Evolutionary conservation across 176 grass and related monocot species (phyloP).

Genomic region (Olyra latifolia): DNA sequence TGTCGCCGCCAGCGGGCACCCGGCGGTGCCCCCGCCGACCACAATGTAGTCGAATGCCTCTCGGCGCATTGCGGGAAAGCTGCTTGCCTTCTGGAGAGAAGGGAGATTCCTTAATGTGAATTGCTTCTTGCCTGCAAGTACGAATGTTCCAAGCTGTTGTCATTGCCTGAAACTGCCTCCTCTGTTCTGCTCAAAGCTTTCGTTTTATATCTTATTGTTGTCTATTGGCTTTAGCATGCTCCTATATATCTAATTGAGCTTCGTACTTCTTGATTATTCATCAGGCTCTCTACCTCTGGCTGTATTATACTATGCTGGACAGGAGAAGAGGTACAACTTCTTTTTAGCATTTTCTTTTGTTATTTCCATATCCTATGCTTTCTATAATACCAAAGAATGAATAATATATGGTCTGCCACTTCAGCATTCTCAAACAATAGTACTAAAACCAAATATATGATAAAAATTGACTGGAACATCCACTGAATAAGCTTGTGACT

Average conservation of each 20-base stretch:
- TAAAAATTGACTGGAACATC: neutral
- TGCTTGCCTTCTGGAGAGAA: slow-evolving; percentile 60
- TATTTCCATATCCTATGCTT: slow-evolving; percentile 15
- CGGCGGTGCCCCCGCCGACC: slow-evolving; percentile 70
- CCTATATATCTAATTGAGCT: slow-evolving; percentile 8
- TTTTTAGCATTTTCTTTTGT: neutral
- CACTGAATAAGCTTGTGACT: neutral
- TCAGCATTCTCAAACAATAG: slow-evolving; percentile 22
- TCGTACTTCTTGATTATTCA: neutral
- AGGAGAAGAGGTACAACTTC: neutral
- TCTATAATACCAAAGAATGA: neutral
- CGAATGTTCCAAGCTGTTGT: slow-evolving; percentile 10
- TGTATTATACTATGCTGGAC: slow-evolving; percentile 13
- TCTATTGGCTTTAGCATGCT: neutral
- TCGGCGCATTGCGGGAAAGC: neutral
- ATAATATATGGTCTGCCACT: neutral
- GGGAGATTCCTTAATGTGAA: slow-evolving; percentile 37
- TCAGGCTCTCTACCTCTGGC: slow-evolving; percentile 24
- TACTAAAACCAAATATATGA: neutral
- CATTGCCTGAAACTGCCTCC: neutral
- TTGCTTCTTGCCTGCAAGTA: slow-evolving; percentile 42
- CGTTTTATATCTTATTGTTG: neutral
- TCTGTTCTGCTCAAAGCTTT: neutral
- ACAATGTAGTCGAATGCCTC: slow-evolving; percentile 68
- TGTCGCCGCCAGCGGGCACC: slow-evolving; percentile 74